These are phyloP conservation scores for Cutaneotrichosporon mucoides DNA, from an alignment of 1,284 basidiomycete genomes.

Conservation along the genomic window DNA sequence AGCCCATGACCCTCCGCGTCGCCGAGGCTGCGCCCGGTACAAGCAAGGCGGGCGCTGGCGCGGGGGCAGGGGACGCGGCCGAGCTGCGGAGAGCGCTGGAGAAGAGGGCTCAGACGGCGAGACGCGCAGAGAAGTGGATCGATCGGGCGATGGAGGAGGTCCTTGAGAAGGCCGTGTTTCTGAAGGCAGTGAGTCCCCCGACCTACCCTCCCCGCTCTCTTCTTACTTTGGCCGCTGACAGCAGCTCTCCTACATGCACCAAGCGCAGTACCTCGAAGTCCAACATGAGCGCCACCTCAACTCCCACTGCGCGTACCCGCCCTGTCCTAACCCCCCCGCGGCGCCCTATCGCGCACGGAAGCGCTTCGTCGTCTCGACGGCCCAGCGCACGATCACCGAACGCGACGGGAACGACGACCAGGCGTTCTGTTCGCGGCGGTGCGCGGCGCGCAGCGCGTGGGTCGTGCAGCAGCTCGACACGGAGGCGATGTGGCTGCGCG, in stretches of 20 bases:
- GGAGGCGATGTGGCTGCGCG: slow-evolving; percentile 34
- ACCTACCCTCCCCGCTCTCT: background rate
- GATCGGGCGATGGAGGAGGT: slow-evolving; percentile 21
- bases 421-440: slow-evolving; percentile 31
- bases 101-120: slow-evolving; percentile 1
- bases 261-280: slow-evolving; percentile 31
- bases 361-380: slow-evolving; percentile 27
- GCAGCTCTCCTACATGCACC: slow-evolving; percentile 20
- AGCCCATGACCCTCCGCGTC: slow-evolving; percentile 14
- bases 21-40: slow-evolving; percentile 1
- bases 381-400: slow-evolving; percentile 27
- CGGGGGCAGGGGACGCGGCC: slow-evolving; percentile 6
- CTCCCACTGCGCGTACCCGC: slow-evolving; percentile 35
- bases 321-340: slow-evolving; percentile 28
- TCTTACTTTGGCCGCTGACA: background rate
- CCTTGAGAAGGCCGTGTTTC: slow-evolving; percentile 7
- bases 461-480: slow-evolving; percentile 24
- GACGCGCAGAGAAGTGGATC: slow-evolving; percentile 18
- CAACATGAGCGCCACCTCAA: slow-evolving; percentile 42
- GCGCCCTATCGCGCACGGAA: slow-evolving; percentile 25
- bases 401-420: slow-evolving; percentile 36
- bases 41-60: background rate
- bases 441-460: slow-evolving; percentile 26
- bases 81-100: slow-evolving; percentile 9
- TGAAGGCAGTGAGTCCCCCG: slow-evolving; percentile 10